A percentile compares a stretch with the other conserved stretches of the same genome.
Conservation (phyloP, 495 filamentous ascomycete species). For the Aspergillus kassunensis region DNA sequence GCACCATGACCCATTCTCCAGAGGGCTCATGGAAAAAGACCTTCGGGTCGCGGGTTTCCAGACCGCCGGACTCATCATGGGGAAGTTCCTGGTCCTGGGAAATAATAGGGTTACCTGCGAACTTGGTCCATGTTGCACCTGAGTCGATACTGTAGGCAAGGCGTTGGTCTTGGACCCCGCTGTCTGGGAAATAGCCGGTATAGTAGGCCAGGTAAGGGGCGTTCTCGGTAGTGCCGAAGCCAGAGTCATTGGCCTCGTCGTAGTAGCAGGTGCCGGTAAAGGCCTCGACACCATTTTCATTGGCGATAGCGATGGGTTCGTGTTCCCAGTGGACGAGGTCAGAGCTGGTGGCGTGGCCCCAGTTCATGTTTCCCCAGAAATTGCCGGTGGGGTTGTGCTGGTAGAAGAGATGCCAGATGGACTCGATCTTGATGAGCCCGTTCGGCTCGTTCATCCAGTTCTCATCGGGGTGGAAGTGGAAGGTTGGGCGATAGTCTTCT, state of each 20-base stretch:
- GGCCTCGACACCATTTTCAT: neutral
- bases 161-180: constrained; percentile 8
- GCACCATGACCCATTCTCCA: constrained; percentile 9
- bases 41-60: constrained; percentile 11
- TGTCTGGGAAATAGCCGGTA: constrained; percentile 5
- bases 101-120: constrained; percentile 3
- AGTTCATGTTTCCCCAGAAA: constrained; percentile 13
- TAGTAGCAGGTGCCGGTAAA: constrained; percentile 9
- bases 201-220: constrained; percentile 7
- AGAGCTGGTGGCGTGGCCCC: constrained; percentile 12
- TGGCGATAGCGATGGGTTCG: constrained; percentile 6
- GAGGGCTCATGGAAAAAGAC: constrained; percentile 9
- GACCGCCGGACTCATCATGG: constrained; percentile 1
- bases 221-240: neutral
- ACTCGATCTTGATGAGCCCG: constrained; percentile 8
- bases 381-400: constrained; percentile 15
- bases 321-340: constrained; percentile 4
- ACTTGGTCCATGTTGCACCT: constrained; percentile 3
- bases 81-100: neutral
- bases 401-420: constrained; percentile 10
- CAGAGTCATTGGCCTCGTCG: constrained; percentile 3
- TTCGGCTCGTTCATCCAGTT: constrained; percentile 16
- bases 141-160: constrained; percentile 8
- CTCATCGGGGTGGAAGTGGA: constrained; percentile 8
- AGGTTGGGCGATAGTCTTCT: constrained; percentile 7